Conservation (phyloP, 768 basidiomycete genomes). For the Kwoniella dejecticola region DNA sequence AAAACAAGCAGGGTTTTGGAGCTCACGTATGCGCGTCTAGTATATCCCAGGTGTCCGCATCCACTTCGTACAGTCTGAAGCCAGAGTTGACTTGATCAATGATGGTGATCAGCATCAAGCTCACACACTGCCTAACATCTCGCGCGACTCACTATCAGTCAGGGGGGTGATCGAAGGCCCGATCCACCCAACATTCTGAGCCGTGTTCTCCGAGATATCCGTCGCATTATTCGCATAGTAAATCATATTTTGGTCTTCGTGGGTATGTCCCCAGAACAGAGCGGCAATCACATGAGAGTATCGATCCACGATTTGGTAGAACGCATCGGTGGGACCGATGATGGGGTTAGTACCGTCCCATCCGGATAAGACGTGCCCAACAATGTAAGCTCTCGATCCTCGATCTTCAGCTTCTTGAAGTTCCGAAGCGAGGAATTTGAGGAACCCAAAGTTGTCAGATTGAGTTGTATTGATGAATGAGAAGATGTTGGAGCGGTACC, state of each 20-base stretch:
- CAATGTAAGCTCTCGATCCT: constrained; percentile 60
- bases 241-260: constrained; percentile 73
- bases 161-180: constrained; percentile 69
- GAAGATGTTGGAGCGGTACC: constrained; percentile 69
- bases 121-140: not conserved
- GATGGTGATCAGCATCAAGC: constrained; percentile 53
- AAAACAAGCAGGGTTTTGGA: not conserved
- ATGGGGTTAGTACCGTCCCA: constrained; percentile 72
- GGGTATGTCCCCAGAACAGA: constrained; percentile 77
- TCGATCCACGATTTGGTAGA: constrained; percentile 50
- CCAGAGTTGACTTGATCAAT: constrained; percentile 67
- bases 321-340: constrained; percentile 66
- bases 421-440: constrained; percentile 75
- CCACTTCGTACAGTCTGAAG: constrained; percentile 72
- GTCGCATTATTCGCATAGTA: constrained; percentile 75
- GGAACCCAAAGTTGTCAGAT: constrained; percentile 72
- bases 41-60: constrained; percentile 77
- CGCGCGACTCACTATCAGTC: constrained; percentile 26
- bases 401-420: constrained; percentile 75
- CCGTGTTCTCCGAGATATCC: constrained; percentile 62
- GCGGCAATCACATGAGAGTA: constrained; percentile 56
- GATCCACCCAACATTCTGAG: constrained; percentile 64
- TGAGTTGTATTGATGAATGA: constrained; percentile 74
- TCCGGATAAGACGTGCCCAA: constrained; percentile 65
- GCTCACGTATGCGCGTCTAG: constrained; percentile 75